Percentiles rank a stretch among this genome's conserved stretches.
These are phyloP conservation scores for Penicillium tannophilum DNA, from an alignment of 495 filamentous ascomycete species.

Conservation along the genomic window DNA sequence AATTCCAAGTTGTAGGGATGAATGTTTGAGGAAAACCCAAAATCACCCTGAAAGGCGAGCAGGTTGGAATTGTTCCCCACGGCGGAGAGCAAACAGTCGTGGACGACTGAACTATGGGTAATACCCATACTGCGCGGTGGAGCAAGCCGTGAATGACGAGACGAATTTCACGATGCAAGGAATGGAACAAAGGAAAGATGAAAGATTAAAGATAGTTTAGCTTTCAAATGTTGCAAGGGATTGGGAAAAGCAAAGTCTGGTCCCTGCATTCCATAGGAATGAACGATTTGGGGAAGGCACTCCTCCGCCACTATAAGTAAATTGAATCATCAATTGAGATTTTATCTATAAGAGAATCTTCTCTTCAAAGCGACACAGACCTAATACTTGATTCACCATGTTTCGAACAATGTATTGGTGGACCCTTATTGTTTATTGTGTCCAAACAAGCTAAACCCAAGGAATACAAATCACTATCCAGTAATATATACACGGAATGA, in stretches of 20 bases:
- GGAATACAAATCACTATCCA: too few species aligned
- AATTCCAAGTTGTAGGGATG: slow-evolving; percentile 63
- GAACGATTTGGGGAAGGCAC: neutral
- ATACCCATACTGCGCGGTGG: slow-evolving; percentile 11
- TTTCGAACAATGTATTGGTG: too few species aligned
- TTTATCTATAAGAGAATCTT: too few species aligned
- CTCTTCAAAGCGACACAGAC: too few species aligned
- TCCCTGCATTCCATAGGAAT: neutral
- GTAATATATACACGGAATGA: too few species aligned
- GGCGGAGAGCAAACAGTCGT: slow-evolving; percentile 18
- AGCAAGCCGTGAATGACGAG: neutral
- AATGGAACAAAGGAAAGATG: neutral
- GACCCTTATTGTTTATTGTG: too few species aligned
- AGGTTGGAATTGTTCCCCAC: slow-evolving; percentile 14
- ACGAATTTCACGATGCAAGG: neutral
- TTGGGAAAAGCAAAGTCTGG: neutral
- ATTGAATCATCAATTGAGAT: too few species aligned
- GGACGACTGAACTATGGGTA: slow-evolving; percentile 14
- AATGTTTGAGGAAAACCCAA: slow-evolving; percentile 6
- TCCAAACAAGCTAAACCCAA: too few species aligned
- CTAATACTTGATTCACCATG: too few species aligned
- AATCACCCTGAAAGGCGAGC: slow-evolving; percentile 13
- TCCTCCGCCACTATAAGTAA: neutral
- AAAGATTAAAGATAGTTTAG: neutral
- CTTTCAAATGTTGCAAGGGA: neutral